Conservation (phyloP, 2,329 filamentous ascomycete genomes). For the Aspergillus pseudotamarii region DNA sequence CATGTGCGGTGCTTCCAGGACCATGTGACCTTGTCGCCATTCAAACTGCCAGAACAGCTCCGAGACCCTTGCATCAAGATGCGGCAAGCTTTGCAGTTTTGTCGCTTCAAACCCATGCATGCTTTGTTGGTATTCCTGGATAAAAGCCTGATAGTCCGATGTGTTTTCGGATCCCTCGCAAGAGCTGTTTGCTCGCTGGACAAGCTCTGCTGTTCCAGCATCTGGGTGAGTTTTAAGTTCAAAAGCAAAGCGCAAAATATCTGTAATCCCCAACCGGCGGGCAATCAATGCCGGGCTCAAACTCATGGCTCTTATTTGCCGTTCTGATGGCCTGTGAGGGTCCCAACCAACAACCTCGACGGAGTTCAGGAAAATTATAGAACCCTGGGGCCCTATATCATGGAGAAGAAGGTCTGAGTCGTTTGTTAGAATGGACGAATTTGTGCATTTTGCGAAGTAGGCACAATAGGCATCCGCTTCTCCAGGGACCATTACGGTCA, state of each 20-base stretch:
- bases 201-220: constrained; percentile 31
- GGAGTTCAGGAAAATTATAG: constrained; percentile 70
- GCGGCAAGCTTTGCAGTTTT: constrained; percentile 12
- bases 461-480: constrained; percentile 87
- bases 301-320: constrained; percentile 35
- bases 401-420: constrained; percentile 85
- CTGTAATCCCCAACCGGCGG: constrained; percentile 35
- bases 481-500: constrained; percentile 68
- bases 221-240: constrained; percentile 38
- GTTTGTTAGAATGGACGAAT: constrained; percentile 70
- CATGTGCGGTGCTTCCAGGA: constrained; percentile 45
- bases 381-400: constrained; percentile 63
- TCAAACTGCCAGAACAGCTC: constrained; percentile 54
- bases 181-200: constrained; percentile 34
- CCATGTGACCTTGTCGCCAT: constrained; percentile 20
- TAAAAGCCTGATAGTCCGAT: constrained; percentile 33
- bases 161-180: constrained; percentile 17
- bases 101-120: neutral
- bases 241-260: constrained; percentile 43
- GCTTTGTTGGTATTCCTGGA: constrained; percentile 38
- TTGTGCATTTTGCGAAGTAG: constrained; percentile 57
- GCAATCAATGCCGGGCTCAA: constrained; percentile 43
- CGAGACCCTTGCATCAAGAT: constrained; percentile 54
- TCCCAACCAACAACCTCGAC: constrained; percentile 47
- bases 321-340: constrained; percentile 13